Evolutionary conservation across 140 eudicot species (phyloP), one percentile per base, ranked within the genome.

Genomic region (Stevia rebaudiana): DNA sequence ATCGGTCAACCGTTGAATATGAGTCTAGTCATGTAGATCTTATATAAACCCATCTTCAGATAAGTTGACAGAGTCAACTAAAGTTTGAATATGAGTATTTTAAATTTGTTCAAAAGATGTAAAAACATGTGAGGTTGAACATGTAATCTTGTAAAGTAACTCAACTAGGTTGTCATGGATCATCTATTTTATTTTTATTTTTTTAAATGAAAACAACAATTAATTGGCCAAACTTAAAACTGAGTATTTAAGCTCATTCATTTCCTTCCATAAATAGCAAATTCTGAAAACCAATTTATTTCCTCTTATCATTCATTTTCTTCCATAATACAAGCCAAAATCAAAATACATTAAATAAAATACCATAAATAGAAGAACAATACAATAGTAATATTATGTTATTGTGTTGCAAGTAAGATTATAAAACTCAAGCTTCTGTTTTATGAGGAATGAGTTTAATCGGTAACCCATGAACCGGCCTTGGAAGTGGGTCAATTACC

Each of bases 401-500:
- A n/a, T 57, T 39, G 16, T 58, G 41, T 3, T 74, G 40, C 50
- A 67, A 36, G 47, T 46, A 58, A 12, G 15, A 4, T 47, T 19
- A 17, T 24, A 19, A n/a, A 18, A 19, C 52, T 68, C 19, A 74
- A 19, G 58, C 50, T 60, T 60, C 3, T 12, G 59, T 61, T 17
- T 41, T 53, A 28, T 71, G 81, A 48, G 78, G 81, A 58, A 71
- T 71, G 54, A 77, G 81, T 44, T 72, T 72, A 8, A 77, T 71
- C 5, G 81, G 81, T 37, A 76, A 77, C 52, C 81, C 81, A 54
- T 76, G 77, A 65, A 66, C 69, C n/a, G 81, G 81, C 73, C 77
- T 64, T 25, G 81, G 81, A 55, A 76, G 77, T 19, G 81, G 81
- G 36, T 76, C 73, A 12, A 76, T 64, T 5, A 76, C 81, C 62